These are phyloP conservation scores for Cystofilobasidium macerans DNA, from an alignment of 768 basidiomycete genomes.

Conservation along the genomic window DNA sequence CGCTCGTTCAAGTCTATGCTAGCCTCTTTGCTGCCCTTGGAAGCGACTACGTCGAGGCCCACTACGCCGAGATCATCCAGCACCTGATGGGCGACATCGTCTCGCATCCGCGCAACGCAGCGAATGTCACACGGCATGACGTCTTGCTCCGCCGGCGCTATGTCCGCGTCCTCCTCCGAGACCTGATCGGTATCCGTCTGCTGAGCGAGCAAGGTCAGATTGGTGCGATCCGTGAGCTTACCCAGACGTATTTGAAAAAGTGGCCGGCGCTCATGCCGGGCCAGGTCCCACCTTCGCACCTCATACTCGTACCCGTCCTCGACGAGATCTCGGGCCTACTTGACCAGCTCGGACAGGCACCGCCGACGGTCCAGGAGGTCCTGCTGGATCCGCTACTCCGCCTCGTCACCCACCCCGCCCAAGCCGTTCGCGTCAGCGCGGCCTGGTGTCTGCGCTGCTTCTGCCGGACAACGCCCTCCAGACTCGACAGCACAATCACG, in stretches of 20 bases:
- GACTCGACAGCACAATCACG: slow-evolving; percentile 66
- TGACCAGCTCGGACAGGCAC: slow-evolving; percentile 82
- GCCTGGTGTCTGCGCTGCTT: slow-evolving; percentile 83
- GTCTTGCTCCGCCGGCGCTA: slow-evolving; percentile 57
- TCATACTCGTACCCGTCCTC: slow-evolving; percentile 61
- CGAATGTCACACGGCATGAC: slow-evolving; percentile 53
- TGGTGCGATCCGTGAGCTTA: slow-evolving; percentile 73
- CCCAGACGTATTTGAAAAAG: slow-evolving; percentile 66
- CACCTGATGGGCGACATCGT: slow-evolving; percentile 74
- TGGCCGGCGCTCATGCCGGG: slow-evolving; percentile 93
- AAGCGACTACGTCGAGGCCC: slow-evolving; percentile 60
- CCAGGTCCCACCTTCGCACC: slow-evolving; percentile 54
- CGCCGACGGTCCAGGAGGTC: slow-evolving; percentile 79
- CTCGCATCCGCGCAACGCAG: slow-evolving; percentile 44
- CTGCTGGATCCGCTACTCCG: slow-evolving; percentile 74
- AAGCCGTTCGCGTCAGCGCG: slow-evolving; percentile 72
- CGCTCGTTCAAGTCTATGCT: slow-evolving; percentile 79
- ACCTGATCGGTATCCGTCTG: slow-evolving; percentile 77
- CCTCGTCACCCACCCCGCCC: slow-evolving; percentile 73
- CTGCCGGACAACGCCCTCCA: slow-evolving; percentile 76
- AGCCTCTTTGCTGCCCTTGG: slow-evolving; percentile 67
- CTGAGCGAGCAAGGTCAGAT: slow-evolving; percentile 91
- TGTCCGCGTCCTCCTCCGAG: slow-evolving; percentile 65
- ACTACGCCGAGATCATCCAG: slow-evolving; percentile 64
- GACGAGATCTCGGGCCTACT: slow-evolving; percentile 75